Evolutionary conservation across 345 rosid genomes (phyloP).

Genomic region (Laguncularia racemosa): DNA sequence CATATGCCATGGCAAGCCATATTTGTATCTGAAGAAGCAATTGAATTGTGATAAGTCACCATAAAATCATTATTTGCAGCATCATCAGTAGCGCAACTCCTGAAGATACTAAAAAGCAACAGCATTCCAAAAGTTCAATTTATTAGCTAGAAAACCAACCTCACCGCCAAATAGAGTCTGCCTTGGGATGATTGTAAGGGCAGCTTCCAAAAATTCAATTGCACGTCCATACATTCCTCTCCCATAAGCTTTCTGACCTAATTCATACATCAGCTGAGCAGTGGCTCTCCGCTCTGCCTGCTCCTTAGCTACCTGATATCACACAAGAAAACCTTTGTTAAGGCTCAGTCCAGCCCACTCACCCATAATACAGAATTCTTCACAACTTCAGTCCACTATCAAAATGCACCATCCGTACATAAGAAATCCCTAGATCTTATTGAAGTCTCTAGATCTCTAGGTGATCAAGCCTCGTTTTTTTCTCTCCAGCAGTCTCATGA

Average conservation of each 20-base stretch:
- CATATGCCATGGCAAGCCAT: slow-evolving; percentile 99
- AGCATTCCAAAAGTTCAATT: slow-evolving; percentile 2
- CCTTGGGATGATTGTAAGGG: slow-evolving; percentile 82
- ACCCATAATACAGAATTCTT: no score
- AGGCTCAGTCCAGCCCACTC: no score
- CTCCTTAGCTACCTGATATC: slow-evolving; percentile 79
- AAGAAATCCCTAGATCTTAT: no score
- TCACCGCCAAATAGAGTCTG: slow-evolving; percentile 88
- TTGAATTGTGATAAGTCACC: neutral
- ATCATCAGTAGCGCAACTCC: neutral
- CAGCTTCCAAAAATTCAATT: slow-evolving; percentile 88
- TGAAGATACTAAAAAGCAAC: neutral
- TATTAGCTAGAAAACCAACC: slow-evolving; percentile 46
- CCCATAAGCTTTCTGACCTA: slow-evolving; percentile 95
- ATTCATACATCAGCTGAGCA: slow-evolving; percentile 85
- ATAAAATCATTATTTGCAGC: neutral
- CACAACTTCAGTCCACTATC: neutral
- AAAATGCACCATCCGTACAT: neutral
- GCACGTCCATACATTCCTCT: slow-evolving; percentile 85
- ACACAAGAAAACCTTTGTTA: neutral
- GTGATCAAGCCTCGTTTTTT: no score
- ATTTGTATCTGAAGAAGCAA: slow-evolving; percentile 68
- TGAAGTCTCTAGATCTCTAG: no score
- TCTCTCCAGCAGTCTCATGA: no score
- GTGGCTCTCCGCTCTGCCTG: slow-evolving; percentile 89